Percentiles rank a stretch among this genome's conserved stretches.
Conservation (phyloP, 148 eudicot species). For the Vaccinium vitisidaea region DNA sequence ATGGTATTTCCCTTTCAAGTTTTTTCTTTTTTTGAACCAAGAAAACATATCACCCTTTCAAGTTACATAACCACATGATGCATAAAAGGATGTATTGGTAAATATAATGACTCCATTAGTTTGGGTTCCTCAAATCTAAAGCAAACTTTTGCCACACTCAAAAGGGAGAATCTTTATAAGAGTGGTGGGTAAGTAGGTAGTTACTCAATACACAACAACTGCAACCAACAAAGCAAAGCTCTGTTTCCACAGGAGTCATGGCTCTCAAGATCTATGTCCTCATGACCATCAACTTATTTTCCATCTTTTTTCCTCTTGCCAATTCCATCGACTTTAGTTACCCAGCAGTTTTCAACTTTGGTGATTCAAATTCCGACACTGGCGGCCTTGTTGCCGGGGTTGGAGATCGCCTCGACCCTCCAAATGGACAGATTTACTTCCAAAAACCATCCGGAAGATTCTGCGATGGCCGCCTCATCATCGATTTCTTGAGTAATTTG, state of each 20-base stretch:
- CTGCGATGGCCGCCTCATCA: slow-evolving; percentile 87
- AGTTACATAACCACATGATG: not conserved
- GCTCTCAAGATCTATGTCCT: slow-evolving; percentile 27
- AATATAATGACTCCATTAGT: not conserved
- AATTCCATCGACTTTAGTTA: slow-evolving; percentile 58
- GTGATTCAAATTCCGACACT: slow-evolving; percentile 93
- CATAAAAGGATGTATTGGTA: not conserved
- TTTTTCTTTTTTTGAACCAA: too few relatives aligned
- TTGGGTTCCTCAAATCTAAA: slow-evolving; percentile 32
- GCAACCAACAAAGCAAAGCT: not conserved
- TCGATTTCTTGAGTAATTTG: slow-evolving; percentile 65
- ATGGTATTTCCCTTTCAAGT: not conserved
- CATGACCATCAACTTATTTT: slow-evolving; percentile 29
- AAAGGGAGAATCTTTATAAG: slow-evolving; percentile 16
- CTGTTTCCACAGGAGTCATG: slow-evolving; percentile 34
- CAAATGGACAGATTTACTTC: slow-evolving; percentile 85
- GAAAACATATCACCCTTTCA: too few relatives aligned
- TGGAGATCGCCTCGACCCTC: slow-evolving; percentile 50
- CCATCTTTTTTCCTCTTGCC: slow-evolving; percentile 27
- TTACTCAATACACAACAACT: slow-evolving; percentile 18
- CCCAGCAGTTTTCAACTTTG: slow-evolving; percentile 94
- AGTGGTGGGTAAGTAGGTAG: slow-evolving; percentile 27
- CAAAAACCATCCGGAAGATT: slow-evolving; percentile 79
- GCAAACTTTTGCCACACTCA: slow-evolving; percentile 40
- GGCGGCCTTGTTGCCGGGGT: slow-evolving; percentile 72